Evolutionary conservation across 2,329 filamentous ascomycete species (phyloP), one percentile per base, ranked within the genome.

Genomic region (Phyllachora maydis): DNA sequence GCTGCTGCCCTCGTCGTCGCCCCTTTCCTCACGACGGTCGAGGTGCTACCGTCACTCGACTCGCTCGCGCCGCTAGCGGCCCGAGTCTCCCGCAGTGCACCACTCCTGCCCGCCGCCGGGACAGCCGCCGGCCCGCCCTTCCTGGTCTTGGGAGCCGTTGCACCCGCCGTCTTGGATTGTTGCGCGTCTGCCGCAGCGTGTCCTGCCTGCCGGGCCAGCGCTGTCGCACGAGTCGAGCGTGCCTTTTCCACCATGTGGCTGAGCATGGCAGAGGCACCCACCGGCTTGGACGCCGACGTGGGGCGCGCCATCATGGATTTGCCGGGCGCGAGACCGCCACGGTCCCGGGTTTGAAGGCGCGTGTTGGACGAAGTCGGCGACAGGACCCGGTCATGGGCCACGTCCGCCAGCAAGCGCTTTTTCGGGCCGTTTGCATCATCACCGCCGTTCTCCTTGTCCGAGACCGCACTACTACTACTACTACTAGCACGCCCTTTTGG

Each of bases 301-400:
- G 68, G 60, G 13, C 64, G 60, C 2, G 62, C 53, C 18, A 69
- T 52, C 27, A 59, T 55, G 3, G 62, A 54, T 38, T 73, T 71
- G 13, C 50, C 45, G 9, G 64, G 59, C n/a, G 65, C 63, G 26
- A n/a, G n/a, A n/a, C 28, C 8, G 25, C 19, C 16, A 12, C 53
- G 44, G 33, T 44, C 51, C 23, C 66, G 62, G 11, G 64, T 64
- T 12, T 64, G 52, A 10, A 75, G 59, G 24, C 77, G 68, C 5
- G 76, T 75, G 40, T 91, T 91, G 28, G 74, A 72, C 0, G 78
- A 83, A 24, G 77, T 74, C 2, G 81, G 81, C 2, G 82, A 91
- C 3, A 91, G 56, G 18, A 90, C 62, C 43, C 74, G 59, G 23
- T 58, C 49, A 30, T 64, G 45, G 30, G 45, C 31, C 14, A 49